Conservation (phyloP, 768 basidiomycete genomes). For the Dacryopinax spathularia region DNA sequence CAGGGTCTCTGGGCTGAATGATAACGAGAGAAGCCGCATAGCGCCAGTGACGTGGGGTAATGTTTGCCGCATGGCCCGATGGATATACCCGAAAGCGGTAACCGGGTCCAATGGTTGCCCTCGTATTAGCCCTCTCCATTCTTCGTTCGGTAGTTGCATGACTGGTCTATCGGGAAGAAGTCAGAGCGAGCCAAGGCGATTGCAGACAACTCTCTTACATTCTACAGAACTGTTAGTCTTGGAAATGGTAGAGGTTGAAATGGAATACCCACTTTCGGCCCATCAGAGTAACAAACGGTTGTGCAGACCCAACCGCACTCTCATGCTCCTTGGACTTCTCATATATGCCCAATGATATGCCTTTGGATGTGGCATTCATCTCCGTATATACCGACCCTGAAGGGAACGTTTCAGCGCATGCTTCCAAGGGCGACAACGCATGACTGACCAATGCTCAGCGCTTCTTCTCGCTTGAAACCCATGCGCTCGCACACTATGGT, state of each 20-base stretch:
- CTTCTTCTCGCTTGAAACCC: conserved; percentile 78
- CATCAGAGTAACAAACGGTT: conserved; percentile 79
- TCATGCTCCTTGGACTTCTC: conserved; percentile 39
- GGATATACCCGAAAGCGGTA: conserved; percentile 69
- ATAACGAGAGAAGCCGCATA: conserved; percentile 49
- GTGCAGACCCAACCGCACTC: conserved; percentile 48
- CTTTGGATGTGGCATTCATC: conserved; percentile 78
- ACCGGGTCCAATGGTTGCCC: conserved; percentile 56
- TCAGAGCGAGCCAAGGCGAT: neutral
- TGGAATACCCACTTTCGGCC: conserved; percentile 38
- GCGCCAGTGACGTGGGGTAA: conserved; percentile 66
- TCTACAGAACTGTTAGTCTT: conserved; percentile 14
- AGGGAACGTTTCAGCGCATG: neutral
- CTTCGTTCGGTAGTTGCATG: conserved; percentile 48
- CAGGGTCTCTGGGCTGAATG: conserved; percentile 43
- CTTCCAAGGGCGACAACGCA: neutral
- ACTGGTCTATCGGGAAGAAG: conserved; percentile 44
- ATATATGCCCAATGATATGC: conserved; percentile 67
- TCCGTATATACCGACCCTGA: conserved; percentile 86
- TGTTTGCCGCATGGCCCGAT: conserved; percentile 63
- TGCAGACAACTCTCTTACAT: conserved; percentile 28
- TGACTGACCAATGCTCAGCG: conserved; percentile 68
- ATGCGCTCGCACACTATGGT: conserved; percentile 70
- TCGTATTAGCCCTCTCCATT: conserved; percentile 73
- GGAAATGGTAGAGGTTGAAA: neutral